phyloP scores from a whole-genome alignment of 2,329 filamentous ascomycete genomes.

The Ilyonectria destructans region DNA sequence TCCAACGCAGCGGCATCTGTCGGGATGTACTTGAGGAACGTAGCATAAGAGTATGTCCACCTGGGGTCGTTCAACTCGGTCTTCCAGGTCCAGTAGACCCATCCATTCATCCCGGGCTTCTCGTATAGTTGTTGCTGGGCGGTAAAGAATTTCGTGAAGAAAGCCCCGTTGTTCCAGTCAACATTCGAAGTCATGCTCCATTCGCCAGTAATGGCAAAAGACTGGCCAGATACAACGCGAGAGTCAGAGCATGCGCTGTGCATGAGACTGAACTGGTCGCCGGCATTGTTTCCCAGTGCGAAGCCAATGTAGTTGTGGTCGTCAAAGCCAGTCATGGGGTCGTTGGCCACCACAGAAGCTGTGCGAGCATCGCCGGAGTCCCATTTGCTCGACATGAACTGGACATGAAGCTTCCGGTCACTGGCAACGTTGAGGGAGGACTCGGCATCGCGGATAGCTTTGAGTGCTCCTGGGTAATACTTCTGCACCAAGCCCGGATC shows the following conservation, averaged over 20 bases:
- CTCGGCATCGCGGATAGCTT: slow-evolving; percentile 34
- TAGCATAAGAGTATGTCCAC: slow-evolving; percentile 42
- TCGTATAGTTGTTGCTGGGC: slow-evolving; percentile 42
- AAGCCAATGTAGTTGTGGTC: slow-evolving; percentile 43
- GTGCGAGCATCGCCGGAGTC: slow-evolving; percentile 35
- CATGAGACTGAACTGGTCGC: slow-evolving; percentile 30
- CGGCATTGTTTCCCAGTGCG: slow-evolving; percentile 12
- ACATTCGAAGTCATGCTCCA: slow-evolving; percentile 40
- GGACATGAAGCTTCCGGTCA: slow-evolving; percentile 37
- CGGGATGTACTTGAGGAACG: slow-evolving; percentile 32
- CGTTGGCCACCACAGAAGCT: slow-evolving; percentile 21
- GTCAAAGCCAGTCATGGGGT: slow-evolving; percentile 28
- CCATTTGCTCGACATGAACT: slow-evolving; percentile 44
- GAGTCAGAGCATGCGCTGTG: slow-evolving; percentile 37
- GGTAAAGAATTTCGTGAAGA: slow-evolving; percentile 39
- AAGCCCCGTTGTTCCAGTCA: slow-evolving; percentile 33
- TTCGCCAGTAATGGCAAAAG: slow-evolving; percentile 37
- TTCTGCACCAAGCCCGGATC: slow-evolving; percentile 36
- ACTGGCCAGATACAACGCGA: slow-evolving; percentile 30
- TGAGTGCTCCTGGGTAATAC: slow-evolving; percentile 34
- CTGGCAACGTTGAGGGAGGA: background rate
- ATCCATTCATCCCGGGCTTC: slow-evolving; percentile 37
- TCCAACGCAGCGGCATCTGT: slow-evolving; percentile 35
- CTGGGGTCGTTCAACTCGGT: slow-evolving; percentile 36
- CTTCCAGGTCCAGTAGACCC: slow-evolving; percentile 43